These are phyloP conservation scores for Eucalyptus pauciflora DNA, from an alignment of 345 rosid species.

Conservation along the genomic window DNA sequence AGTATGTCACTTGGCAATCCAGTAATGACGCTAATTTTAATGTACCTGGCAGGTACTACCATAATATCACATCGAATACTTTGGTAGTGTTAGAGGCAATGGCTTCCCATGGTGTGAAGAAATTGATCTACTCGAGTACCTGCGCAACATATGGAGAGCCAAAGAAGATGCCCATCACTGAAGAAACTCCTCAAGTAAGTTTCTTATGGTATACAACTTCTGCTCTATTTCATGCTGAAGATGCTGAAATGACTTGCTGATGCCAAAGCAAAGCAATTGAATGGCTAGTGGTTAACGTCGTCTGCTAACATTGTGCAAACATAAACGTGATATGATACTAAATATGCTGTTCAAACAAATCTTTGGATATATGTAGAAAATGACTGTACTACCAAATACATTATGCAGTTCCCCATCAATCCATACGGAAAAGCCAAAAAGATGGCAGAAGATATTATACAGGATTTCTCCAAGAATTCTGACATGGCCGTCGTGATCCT, in stretches of 20 bases:
- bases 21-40: neutral
- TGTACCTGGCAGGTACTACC: conserved; percentile 57
- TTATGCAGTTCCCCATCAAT: conserved; percentile 68
- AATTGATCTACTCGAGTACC: conserved; percentile 93
- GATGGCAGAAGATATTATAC: conserved; percentile 96
- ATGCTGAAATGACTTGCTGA: neutral
- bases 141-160: conserved; percentile 99
- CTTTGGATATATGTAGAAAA: neutral
- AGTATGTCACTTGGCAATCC: neutral
- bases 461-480: conserved; percentile 80
- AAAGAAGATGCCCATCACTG: conserved; percentile 89
- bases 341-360: neutral
- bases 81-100: conserved; percentile 83
- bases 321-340: neutral
- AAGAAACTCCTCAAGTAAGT: conserved; percentile 78
- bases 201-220: neutral
- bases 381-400: neutral
- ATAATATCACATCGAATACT: conserved; percentile 94
- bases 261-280: neutral
- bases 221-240: neutral
- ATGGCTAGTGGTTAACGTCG: neutral
- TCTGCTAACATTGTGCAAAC: neutral
- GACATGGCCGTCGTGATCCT: conserved; percentile 90
- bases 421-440: conserved; percentile 99
- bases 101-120: conserved; percentile 69